A percentile compares a stretch with the other conserved stretches of the same genome.
These are phyloP conservation scores for Geotrichum restrictum DNA, from an alignment of 1,139 yeast genomes.

Conservation along the genomic window DNA sequence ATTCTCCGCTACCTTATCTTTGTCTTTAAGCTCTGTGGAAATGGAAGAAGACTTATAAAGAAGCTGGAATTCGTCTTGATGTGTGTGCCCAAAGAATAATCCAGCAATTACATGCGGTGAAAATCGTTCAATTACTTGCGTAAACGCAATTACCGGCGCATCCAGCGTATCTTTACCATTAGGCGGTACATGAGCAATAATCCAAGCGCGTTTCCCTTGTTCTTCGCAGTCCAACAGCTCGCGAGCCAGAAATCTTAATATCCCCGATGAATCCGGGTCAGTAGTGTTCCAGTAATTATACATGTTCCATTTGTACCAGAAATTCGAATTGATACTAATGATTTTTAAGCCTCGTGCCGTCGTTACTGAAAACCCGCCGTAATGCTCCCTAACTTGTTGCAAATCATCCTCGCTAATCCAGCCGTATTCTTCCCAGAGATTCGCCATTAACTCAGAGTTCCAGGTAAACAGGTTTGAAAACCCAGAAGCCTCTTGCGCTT, in stretches of 20 bases:
- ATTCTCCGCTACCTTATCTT: conserved; percentile 42
- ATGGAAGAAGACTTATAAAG: conserved; percentile 43
- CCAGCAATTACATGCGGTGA: conserved; percentile 63
- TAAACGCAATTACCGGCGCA: conserved; percentile 54
- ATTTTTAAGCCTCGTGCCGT: conserved; percentile 55
- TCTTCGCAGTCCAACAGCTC: conserved; percentile 54
- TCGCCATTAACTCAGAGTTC: conserved; percentile 59
- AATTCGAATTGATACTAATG: conserved; percentile 56
- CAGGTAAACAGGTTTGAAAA: conserved; percentile 51
- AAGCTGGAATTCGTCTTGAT: conserved; percentile 61
- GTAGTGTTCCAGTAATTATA: conserved; percentile 55
- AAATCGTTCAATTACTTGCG: conserved; percentile 59
- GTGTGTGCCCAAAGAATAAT: conserved; percentile 70
- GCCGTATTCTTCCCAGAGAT: conserved; percentile 46
- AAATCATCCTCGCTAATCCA: conserved; percentile 32
- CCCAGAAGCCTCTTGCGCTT: conserved; percentile 53
- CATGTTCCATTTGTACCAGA: conserved; percentile 55
- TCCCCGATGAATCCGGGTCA: conserved; percentile 58
- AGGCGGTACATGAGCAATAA: conserved; percentile 58
- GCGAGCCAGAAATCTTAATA: conserved; percentile 52
- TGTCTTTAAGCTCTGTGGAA: conserved; percentile 16
- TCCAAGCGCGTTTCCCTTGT: conserved; percentile 59
- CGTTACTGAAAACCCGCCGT: conserved; percentile 58
- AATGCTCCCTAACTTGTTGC: conserved; percentile 43
- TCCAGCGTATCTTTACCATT: conserved; percentile 56